These are phyloP conservation scores for Pleurotus ostreatus DNA, from an alignment of 768 basidiomycete genomes.

Conservation along the genomic window DNA sequence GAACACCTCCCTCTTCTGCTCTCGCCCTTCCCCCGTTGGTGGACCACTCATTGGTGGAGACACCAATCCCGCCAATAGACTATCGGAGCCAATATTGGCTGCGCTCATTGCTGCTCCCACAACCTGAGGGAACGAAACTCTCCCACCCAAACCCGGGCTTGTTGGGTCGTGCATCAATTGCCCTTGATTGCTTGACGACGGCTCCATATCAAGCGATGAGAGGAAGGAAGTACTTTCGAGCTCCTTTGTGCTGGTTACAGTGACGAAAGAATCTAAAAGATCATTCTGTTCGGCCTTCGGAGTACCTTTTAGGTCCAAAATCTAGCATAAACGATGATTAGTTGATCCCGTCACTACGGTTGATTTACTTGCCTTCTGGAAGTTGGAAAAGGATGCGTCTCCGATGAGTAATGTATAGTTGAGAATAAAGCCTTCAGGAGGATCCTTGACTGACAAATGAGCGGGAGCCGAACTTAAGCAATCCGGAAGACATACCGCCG, in stretches of 20 bases:
- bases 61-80: conserved; percentile 53
- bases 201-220: conserved; percentile 94
- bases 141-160: conserved; percentile 58
- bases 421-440: conserved; percentile 89
- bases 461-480: background rate
- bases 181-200: conserved; percentile 37
- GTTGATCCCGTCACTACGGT: background rate
- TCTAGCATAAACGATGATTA: conserved; percentile 39
- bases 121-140: conserved; percentile 47
- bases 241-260: conserved; percentile 91
- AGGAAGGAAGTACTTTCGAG: conserved; percentile 90
- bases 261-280: conserved; percentile 87
- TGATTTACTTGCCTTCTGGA: conserved; percentile 78
- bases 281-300: conserved; percentile 82
- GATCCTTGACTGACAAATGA: conserved; percentile 52
- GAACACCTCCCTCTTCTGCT: conserved; percentile 74
- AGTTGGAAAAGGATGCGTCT: conserved; percentile 93
- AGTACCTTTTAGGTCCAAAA: conserved; percentile 93
- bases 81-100: conserved; percentile 36
- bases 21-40: conserved; percentile 47
- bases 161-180: conserved; percentile 48
- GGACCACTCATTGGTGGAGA: conserved; percentile 65
- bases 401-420: conserved; percentile 95
- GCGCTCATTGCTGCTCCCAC: conserved; percentile 21
- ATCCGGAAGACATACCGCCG: conserved; percentile 54